Conservation (phyloP, 192 early-diverging fungal species). For the Dissophora ornata region DNA sequence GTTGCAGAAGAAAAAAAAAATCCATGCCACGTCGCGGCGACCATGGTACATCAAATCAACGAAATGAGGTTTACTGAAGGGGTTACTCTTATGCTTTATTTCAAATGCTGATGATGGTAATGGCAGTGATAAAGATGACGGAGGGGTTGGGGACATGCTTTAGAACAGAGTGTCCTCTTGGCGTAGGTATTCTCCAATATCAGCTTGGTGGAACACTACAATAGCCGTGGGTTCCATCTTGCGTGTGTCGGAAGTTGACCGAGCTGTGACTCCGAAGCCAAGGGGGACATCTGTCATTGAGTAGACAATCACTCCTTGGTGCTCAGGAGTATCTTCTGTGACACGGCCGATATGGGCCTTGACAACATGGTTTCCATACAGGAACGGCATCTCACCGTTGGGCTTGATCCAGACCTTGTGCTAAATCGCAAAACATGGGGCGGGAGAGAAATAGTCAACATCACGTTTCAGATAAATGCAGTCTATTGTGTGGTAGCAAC, state of each 20-base stretch:
- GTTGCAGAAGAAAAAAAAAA: background rate
- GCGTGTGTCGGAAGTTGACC: slow-evolving; percentile 90
- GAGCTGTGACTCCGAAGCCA: slow-evolving; percentile 97
- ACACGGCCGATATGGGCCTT: slow-evolving; percentile 98
- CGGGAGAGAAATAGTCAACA: background rate
- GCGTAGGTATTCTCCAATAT: slow-evolving; percentile 96
- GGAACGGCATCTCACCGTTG: slow-evolving; percentile 98
- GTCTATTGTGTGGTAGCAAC: no score
- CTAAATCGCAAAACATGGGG: slow-evolving; percentile 48
- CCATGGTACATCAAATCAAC: no score
- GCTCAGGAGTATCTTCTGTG: slow-evolving; percentile 98
- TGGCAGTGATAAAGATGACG: background rate
- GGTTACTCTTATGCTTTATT: no score
- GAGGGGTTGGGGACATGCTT: background rate
- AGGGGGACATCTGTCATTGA: slow-evolving; percentile 95
- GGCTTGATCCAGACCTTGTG: slow-evolving; percentile 99
- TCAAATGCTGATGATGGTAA: background rate
- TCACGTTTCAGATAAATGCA: background rate
- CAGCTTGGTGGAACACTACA: slow-evolving; percentile 96
- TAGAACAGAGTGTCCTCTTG: slow-evolving; percentile 82
- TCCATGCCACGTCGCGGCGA: no score
- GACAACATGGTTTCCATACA: slow-evolving; percentile 98
- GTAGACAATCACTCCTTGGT: slow-evolving; percentile 95
- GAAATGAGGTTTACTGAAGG: no score
- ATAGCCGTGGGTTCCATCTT: slow-evolving; percentile 96